Percentiles rank a stretch among this genome's conserved stretches.
Conservation (phyloP, 208 protist genomes). For the Trichomonas gallinae region DNA sequence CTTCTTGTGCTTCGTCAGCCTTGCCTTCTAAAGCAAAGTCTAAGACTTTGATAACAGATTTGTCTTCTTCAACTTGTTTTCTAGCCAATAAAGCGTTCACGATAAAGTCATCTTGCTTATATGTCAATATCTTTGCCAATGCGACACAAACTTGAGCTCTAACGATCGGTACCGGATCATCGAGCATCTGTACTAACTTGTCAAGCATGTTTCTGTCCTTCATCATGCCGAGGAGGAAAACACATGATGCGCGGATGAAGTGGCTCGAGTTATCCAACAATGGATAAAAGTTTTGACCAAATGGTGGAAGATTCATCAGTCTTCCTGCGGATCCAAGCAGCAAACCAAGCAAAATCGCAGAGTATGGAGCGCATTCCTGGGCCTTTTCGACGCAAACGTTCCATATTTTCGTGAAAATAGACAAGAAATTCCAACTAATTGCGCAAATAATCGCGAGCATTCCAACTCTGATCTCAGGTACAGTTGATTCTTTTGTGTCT, state of each 20-base stretch:
- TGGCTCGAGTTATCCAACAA: background rate
- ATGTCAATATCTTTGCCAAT: background rate
- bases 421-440: background rate
- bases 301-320: background rate
- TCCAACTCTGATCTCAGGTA: background rate
- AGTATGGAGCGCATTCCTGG: background rate
- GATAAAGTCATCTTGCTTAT: background rate
- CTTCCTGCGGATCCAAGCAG: background rate
- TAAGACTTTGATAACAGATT: background rate
- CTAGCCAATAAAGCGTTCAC: background rate
- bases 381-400: background rate
- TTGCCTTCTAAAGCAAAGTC: background rate
- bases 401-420: background rate
- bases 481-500: background rate
- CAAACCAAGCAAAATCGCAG: background rate
- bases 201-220: background rate
- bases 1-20: background rate
- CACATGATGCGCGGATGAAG: background rate
- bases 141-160: background rate
- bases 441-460: background rate
- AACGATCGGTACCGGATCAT: background rate
- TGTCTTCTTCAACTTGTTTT: background rate
- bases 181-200: background rate
- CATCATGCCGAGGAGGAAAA: background rate
- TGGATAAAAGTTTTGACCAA: background rate